A percentile compares a stretch with the other conserved stretches of the same genome.
Evolutionary conservation across 2,329 filamentous ascomycete genomes (phyloP).

Genomic region (Orbilia ellipsospora): DNA sequence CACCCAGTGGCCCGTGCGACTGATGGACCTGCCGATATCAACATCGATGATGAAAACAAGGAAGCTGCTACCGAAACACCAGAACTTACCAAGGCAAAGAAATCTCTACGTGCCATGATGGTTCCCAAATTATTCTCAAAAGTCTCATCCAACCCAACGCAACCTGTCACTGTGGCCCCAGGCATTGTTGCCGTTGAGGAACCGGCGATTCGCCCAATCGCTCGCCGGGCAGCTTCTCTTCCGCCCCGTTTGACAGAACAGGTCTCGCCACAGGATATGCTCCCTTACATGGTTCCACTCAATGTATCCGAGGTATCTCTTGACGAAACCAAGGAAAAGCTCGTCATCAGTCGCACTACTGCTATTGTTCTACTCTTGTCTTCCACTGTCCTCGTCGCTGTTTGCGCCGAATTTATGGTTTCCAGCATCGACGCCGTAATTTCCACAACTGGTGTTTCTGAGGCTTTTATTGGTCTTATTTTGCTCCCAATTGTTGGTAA

Average conservation of each 20-base stretch:
- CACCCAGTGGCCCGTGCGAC: neutral
- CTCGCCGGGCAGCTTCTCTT: slow-evolving; percentile 77
- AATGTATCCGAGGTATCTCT: slow-evolving; percentile 53
- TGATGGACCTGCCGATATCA: slow-evolving; percentile 26
- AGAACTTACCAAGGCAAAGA: slow-evolving; percentile 34
- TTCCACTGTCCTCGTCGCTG: slow-evolving; percentile 73
- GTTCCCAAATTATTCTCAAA: slow-evolving; percentile 51
- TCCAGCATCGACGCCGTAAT: slow-evolving; percentile 74
- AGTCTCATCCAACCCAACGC: slow-evolving; percentile 58
- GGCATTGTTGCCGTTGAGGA: slow-evolving; percentile 70
- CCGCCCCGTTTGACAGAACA: slow-evolving; percentile 73
- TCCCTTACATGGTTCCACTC: slow-evolving; percentile 45
- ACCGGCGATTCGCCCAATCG: slow-evolving; percentile 11
- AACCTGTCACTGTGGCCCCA: slow-evolving; percentile 67
- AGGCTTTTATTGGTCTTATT: slow-evolving; percentile 77
- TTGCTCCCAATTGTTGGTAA: slow-evolving; percentile 79
- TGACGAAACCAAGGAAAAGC: slow-evolving; percentile 51
- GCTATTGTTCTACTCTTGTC: slow-evolving; percentile 73
- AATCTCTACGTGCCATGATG: slow-evolving; percentile 45
- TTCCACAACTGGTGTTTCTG: slow-evolving; percentile 68
- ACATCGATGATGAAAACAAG: slow-evolving; percentile 4
- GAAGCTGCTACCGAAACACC: slow-evolving; percentile 18
- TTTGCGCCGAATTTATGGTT: slow-evolving; percentile 78
- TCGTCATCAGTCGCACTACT: slow-evolving; percentile 62
- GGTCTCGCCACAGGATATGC: slow-evolving; percentile 35